Evolutionary conservation across 768 basidiomycete species (phyloP).

Genomic region (Boletus subparvulus): DNA sequence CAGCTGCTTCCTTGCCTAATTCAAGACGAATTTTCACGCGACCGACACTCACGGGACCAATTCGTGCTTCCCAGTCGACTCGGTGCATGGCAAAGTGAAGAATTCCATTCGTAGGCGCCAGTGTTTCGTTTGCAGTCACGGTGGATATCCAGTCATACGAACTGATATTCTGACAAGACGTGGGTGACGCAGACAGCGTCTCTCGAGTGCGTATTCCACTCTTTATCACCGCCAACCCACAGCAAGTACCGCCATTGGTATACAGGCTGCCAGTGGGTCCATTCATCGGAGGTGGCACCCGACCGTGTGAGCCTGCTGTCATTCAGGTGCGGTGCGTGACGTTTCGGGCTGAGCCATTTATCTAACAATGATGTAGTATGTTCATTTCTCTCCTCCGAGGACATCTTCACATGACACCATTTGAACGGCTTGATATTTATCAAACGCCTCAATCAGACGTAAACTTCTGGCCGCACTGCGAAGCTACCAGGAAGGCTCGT

Average conservation of each 20-base stretch:
- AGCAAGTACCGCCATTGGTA: neutral
- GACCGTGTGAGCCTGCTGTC: neutral
- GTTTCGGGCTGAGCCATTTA: neutral
- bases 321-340: neutral
- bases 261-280: neutral
- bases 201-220: too few species aligned
- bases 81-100: too few species aligned
- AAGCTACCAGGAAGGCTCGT: neutral
- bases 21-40: conserved; percentile 10
- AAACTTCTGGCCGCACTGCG: conserved; percentile 1
- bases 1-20: neutral
- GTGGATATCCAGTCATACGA: neutral
- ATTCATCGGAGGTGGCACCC: neutral
- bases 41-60: neutral
- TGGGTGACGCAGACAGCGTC: too few species aligned
- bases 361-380: neutral
- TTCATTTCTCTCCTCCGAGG: conserved; percentile 2
- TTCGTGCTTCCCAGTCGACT: neutral
- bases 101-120: too few species aligned
- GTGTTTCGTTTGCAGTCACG: too few species aligned
- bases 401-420: neutral
- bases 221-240: neutral
- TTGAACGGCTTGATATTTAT: neutral
- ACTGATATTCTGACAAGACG: neutral
- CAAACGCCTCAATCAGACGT: conserved; percentile 7